A percentile compares a stretch with the other conserved stretches of the same genome.
Evolutionary conservation across 257 asterid genomes (phyloP).

Genomic region (Gynochthodes officinalis): DNA sequence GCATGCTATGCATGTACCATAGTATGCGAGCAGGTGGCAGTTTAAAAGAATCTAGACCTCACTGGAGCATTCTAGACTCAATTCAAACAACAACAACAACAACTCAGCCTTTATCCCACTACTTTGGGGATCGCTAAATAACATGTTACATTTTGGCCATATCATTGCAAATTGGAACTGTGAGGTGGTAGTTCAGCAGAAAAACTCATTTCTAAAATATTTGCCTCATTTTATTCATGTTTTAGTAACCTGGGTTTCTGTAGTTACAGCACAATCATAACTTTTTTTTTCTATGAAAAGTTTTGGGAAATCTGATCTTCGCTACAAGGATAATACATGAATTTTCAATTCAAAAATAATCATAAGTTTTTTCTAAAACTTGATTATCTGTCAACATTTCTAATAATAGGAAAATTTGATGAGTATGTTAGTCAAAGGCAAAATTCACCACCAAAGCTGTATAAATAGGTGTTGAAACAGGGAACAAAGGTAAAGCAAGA

Average conservation of each 20-base stretch:
- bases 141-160: neutral
- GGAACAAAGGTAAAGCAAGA: conserved; percentile 8
- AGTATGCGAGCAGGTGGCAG: conserved; percentile 4
- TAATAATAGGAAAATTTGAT: neutral
- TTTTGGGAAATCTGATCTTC: neutral
- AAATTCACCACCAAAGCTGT: neutral
- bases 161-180: neutral
- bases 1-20: neutral
- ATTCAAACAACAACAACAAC: too few species aligned
- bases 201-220: neutral
- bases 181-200: neutral
- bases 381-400: neutral
- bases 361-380: neutral
- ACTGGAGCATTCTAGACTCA: neutral
- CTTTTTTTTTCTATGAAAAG: neutral
- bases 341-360: neutral
- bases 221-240: neutral
- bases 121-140: too few species aligned
- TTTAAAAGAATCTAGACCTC: conserved; percentile 1
- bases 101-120: too few species aligned
- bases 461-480: neutral
- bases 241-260: neutral
- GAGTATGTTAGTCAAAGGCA: neutral
- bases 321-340: neutral
- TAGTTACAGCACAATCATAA: neutral